These are phyloP conservation scores for Chlorociboria aeruginascens DNA, from an alignment of 495 filamentous ascomycete species.

Conservation along the genomic window DNA sequence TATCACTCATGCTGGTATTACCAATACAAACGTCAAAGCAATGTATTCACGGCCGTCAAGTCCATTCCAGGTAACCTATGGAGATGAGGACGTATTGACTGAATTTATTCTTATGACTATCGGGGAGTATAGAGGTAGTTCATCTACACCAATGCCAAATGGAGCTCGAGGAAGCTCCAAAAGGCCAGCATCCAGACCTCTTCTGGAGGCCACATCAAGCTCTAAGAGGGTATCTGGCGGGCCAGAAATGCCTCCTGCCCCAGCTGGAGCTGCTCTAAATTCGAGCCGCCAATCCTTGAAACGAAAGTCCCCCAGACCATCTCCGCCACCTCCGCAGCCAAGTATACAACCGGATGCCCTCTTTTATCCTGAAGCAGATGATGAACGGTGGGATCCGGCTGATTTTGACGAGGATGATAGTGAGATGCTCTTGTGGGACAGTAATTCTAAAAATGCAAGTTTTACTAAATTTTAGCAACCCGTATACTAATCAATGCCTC, in stretches of 20 bases:
- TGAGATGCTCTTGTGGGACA: slow-evolving; percentile 73
- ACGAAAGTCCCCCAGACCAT: slow-evolving; percentile 17
- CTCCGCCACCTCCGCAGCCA: slow-evolving; percentile 41
- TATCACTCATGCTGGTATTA: slow-evolving; percentile 69
- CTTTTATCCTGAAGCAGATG: slow-evolving; percentile 62
- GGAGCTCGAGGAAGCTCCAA: slow-evolving; percentile 8
- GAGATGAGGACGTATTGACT: slow-evolving; percentile 57
- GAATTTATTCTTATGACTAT: slow-evolving; percentile 94
- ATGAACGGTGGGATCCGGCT: slow-evolving; percentile 70
- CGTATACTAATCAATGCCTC: neutral
- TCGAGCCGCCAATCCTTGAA: slow-evolving; percentile 2
- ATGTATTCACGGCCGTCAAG: slow-evolving; percentile 67
- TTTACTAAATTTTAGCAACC: neutral
- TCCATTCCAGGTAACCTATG: slow-evolving; percentile 76
- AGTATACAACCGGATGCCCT: slow-evolving; percentile 61
- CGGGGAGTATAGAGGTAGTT: slow-evolving; percentile 46
- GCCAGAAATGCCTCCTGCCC: slow-evolving; percentile 17
- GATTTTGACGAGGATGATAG: slow-evolving; percentile 52
- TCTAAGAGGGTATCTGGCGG: slow-evolving; percentile 9
- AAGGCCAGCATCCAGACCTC: slow-evolving; percentile 16
- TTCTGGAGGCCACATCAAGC: slow-evolving; percentile 14
- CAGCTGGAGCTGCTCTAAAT: slow-evolving; percentile 3
- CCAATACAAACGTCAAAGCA: slow-evolving; percentile 59
- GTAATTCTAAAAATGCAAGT: slow-evolving; percentile 43
- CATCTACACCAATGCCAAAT: slow-evolving; percentile 27